Conservation (phyloP, 129 eudicot genomes). For the Flaveria bidentis region DNA sequence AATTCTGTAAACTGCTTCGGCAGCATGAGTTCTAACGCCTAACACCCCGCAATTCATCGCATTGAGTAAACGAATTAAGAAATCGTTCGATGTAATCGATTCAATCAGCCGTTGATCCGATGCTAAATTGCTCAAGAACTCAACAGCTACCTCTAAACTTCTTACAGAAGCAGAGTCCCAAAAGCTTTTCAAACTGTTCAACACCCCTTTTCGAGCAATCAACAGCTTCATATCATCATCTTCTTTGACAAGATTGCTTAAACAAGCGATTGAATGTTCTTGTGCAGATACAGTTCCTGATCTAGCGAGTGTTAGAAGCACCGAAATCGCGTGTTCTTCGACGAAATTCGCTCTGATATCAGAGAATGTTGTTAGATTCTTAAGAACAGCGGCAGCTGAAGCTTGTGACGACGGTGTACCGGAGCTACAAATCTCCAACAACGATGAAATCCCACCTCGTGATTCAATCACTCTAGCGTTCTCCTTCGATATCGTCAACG, state of each 20-base stretch:
- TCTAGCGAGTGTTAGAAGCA: conserved; percentile 43
- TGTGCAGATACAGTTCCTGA: conserved; percentile 64
- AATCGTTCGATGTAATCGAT: conserved; percentile 40
- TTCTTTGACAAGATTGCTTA: conserved; percentile 45
- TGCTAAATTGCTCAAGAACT: conserved; percentile 50
- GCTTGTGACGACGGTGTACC: conserved; percentile 71
- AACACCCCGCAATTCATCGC: conserved; percentile 54
- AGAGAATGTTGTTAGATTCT: conserved; percentile 46
- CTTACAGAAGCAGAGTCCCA: conserved; percentile 52
- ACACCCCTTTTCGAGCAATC: conserved; percentile 59
- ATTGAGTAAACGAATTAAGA: conserved; percentile 36
- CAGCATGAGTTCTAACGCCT: conserved; percentile 60
- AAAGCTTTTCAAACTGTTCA: conserved; percentile 47
- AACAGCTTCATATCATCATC: conserved; percentile 54
- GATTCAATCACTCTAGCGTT: conserved; percentile 64
- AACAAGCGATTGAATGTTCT: conserved; percentile 71
- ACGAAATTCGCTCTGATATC: conserved; percentile 46
- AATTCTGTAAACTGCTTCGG: conserved; percentile 48
- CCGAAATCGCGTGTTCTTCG: conserved; percentile 53
- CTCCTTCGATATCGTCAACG: conserved; percentile 51
- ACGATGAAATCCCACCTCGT: conserved; percentile 62
- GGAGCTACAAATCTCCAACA: conserved; percentile 56
- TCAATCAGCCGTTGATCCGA: conserved; percentile 53
- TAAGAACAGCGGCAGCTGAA: conserved; percentile 59
- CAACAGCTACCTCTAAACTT: conserved; percentile 52